Conservation (phyloP, 345 rosid species). For the Garcia nutans region DNA sequence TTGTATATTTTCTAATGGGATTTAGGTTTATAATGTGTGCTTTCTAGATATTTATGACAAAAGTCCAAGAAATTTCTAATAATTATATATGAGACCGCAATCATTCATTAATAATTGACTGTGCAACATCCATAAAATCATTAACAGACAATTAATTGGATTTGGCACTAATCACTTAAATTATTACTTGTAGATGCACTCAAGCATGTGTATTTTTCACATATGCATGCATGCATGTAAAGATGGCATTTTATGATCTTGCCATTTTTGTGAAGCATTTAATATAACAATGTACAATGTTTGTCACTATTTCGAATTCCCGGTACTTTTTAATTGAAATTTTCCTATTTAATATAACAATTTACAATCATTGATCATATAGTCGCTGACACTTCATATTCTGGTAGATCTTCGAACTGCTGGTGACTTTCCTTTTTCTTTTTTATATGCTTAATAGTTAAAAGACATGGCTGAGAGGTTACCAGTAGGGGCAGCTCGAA, state of each 20-base stretch:
- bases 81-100: background rate
- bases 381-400: background rate
- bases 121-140: background rate
- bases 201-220: background rate
- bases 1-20: background rate
- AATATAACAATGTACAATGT: background rate
- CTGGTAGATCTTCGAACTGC: conserved; percentile 21
- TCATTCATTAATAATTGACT: no score
- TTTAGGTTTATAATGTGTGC: background rate
- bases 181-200: no score
- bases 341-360: no score
- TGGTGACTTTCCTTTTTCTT: conserved; percentile 6
- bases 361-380: background rate
- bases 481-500: conserved; percentile 30
- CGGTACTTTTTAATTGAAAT: background rate
- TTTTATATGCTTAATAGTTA: conserved; percentile 39
- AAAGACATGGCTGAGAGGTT: conserved; percentile 92
- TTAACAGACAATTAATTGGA: background rate
- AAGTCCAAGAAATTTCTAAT: background rate
- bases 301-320: no score
- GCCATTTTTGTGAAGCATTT: background rate
- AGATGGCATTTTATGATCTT: background rate
- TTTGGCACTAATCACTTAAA: no score
- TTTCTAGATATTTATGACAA: no score
- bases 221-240: background rate